Conservation (phyloP, 1,284 basidiomycete species). For the Cryptococcus depauperatus region DNA sequence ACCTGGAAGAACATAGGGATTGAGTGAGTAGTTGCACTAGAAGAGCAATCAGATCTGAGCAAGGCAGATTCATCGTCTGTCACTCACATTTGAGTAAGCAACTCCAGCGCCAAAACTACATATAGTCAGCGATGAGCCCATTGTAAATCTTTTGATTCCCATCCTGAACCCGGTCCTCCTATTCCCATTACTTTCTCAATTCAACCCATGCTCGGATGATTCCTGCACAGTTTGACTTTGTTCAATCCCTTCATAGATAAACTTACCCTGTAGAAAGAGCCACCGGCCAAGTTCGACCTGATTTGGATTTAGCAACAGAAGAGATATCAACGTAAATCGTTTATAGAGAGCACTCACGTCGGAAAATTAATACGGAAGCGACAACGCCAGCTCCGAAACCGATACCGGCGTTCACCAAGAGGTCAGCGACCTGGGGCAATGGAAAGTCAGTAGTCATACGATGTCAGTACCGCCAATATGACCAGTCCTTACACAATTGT, state of each 20-base stretch:
- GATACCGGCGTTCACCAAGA: conserved; percentile 64
- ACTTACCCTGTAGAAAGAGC: conserved; percentile 88
- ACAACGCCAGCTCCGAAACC: conserved; percentile 92
- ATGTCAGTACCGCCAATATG: background rate
- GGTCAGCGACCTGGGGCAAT: conserved; percentile 45
- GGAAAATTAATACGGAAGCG: conserved; percentile 88
- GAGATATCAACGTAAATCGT: conserved; percentile 1
- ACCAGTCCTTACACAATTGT: conserved; percentile 87
- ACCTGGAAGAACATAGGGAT: conserved; percentile 84
- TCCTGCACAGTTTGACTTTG: no score
- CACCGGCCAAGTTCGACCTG: conserved; percentile 95
- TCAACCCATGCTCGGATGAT: no score
- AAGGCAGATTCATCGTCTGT: no score
- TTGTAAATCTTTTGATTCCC: background rate
- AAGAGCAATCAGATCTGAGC: background rate
- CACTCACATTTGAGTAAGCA: conserved; percentile 60
- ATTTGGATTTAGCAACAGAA: background rate
- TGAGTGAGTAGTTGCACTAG: conserved; percentile 91
- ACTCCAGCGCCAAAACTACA: conserved; percentile 53
- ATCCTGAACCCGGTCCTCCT: no score
- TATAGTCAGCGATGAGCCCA: conserved; percentile 3
- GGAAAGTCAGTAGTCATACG: background rate
- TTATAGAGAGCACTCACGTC: conserved; percentile 57
- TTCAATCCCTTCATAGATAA: background rate
- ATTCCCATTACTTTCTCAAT: no score